Base-by-base conservation (phyloP, 2,329 filamentous ascomycete species). In the Fusarium subglutinans region DNA sequence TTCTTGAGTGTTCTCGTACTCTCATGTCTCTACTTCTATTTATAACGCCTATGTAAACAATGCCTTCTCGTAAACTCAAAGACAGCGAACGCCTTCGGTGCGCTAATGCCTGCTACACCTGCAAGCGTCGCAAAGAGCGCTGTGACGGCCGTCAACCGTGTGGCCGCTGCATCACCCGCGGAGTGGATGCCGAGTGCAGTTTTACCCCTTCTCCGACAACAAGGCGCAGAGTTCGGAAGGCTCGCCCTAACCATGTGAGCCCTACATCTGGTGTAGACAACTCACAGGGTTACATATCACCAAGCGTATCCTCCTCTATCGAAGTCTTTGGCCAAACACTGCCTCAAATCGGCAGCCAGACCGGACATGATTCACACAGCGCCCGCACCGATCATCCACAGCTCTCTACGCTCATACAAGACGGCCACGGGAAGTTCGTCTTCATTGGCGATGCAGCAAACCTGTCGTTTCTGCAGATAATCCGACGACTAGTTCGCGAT, bases 181-280 rank as follows among this genome's bases (percentile, higher is more conserved):
- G 20, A 3, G 51, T 54, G 13, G 51, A 54, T 26, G 11, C 14
- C n/a, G 51, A 40, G 8, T 54, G 51, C 24, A 40, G 51, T 13
- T 54, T 54, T 9, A 28, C 20, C 20, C 24, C 51, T 28, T 28
- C 18, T 38, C 24, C 51, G 14, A 28, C 20, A 0, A 22, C 7
- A 22, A 54, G 20, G 20, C 51, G 51, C 18, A 54, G 35, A 2
- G 24, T 4, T 14, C 51, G 51, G 35, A n/a, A 3, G 5, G 20
- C 8, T 7, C 51, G 18, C 8, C 20, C 18, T 22, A 35, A 8
- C 33, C 7, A 35, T 15, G 33, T 35, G 33, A 35, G 33, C 33
- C 20, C 24, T 13, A 9, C 3, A 13, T 7, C 24, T 22, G 8
- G 8, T 22, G 2, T 2, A 28, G 18, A 7, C 5, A 9, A n/a